Evolutionary conservation across 2,329 filamentous ascomycete genomes (phyloP), one percentile per base, ranked within the genome.

Genomic region (Talaromyces pinophilus): DNA sequence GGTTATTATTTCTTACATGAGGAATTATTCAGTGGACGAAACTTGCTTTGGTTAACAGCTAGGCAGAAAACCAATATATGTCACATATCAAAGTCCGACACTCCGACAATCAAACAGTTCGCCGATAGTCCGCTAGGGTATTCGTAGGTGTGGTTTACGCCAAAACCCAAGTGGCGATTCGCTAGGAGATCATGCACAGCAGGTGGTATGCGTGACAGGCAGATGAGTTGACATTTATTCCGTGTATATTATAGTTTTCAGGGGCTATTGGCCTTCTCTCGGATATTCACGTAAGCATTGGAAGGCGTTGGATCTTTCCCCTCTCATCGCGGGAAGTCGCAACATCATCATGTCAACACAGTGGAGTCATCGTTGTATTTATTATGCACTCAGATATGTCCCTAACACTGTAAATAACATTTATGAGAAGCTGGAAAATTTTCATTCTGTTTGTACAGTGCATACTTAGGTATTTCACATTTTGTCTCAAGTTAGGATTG

Each of bases 101-200:
- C n/a, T 62, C 60, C 60, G 57, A 46, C 11, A 44, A 28, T 15
- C 57, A 28, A 46, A 7, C 15, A 30, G 22, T 25, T 62, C 44
- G 60, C 60, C 60, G 60, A 62, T 38, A 62, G 42, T 62, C 60
- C 60, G 60, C 60, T 62, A 62, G 60, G 42, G 42, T 30, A 13
- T 17, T 25, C 13, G 28, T 62, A n/a, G 33, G 33, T 7, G 10
- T 52, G 11, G 8, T 60, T 13, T 10, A 38, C 17, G n/a, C 17
- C 28, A 13, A 30, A 19, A 38, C 7, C 8, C n/a, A 11, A 6
- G 30, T 38, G 30, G 52, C 8, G 11, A 4, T 38, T 38, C 15
- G 15, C 17, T 22, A 57, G 33, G 33, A 57, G n/a, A 57, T 22
- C 33, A 22, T 57, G n/a, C 54, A 38, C 25, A n/a, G 25, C 6